Evolutionary conservation across 345 rosid species (phyloP).

Genomic region (Hibiscus syriacus): DNA sequence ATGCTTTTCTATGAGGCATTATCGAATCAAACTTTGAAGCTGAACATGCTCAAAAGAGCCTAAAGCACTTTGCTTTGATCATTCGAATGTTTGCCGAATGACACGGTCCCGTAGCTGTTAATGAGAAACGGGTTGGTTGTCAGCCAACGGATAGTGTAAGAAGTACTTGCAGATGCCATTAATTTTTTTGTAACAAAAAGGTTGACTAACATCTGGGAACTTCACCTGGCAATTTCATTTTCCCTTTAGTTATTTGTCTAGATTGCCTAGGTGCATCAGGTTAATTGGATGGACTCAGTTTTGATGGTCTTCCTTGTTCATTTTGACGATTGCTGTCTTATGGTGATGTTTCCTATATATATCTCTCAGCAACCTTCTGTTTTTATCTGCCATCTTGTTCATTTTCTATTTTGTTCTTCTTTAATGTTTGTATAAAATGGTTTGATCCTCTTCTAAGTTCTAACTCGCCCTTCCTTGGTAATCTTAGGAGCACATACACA

Average conservation of each 20-base stretch:
- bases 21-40: neutral
- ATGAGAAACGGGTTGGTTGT: neutral
- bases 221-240: neutral
- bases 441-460: neutral
- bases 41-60: too few relatives aligned
- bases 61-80: too few relatives aligned
- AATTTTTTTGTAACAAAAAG: neutral
- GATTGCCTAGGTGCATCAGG: neutral
- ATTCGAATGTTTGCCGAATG: too few relatives aligned
- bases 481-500: slow-evolving; percentile 17
- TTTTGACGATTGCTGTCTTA: neutral
- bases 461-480: slow-evolving; percentile 5
- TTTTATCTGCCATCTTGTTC: slow-evolving; percentile 7
- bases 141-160: neutral
- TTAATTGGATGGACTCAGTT: slow-evolving; percentile 2
- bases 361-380: neutral
- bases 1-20: neutral
- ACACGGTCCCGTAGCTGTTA: neutral
- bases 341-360: neutral
- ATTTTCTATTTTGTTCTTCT: neutral
- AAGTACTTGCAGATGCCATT: neutral
- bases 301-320: neutral
- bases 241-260: neutral
- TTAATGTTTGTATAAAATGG: neutral
- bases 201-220: slow-evolving; percentile 5